Evolutionary conservation across 306 rosid species (phyloP), one percentile per base, ranked within the genome.

Genomic region (Bauhinia variegata): DNA sequence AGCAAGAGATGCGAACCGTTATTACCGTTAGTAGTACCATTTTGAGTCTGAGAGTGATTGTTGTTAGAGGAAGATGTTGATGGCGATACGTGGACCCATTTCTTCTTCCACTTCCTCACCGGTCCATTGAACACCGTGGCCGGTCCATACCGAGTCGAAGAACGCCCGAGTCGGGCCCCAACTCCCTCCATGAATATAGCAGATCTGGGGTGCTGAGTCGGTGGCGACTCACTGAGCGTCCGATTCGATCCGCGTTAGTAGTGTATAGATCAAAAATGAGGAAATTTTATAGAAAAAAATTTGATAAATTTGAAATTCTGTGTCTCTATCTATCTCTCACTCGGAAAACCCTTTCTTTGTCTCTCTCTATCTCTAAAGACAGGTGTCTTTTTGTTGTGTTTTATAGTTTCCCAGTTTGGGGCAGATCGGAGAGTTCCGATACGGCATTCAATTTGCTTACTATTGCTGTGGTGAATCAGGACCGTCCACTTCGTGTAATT

Each of bases 21-120:
- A 74, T 69, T 88, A 60, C 93, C 96, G 82, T 88, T 91, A 69
- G 79, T 19, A 51, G 71, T 37, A 10, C 72, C 63, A 32, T 44
- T 69, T 51, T 56, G 70, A 72, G 23, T 2, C 42, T 28, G 73
- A 49, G 69, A 63, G 50, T 61, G 78, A 66, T 68, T 65, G 63
- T 73, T 36, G 57, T 71, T 19, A 1, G 84, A 53, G 31, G 79
- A 65, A 61, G 79, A 67, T 41, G 80, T 15, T n/a, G 97, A 80
- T 1, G 96, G 80, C 2, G 96, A 59, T 5, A 88, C 88, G 82
- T 86, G 96, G 81, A 93, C 84, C 99, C 99, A 93, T 70, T 85
- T 90, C 99, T 86, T 93, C 97, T 86, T 93, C 99, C 99, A 93
- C 86, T 71, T 90, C 87, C 99, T 74, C 10, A 93, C 99, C 73